Base-by-base conservation (phyloP, 371 early-diverging fungal species). In the Mucor circinelloides region DNA sequence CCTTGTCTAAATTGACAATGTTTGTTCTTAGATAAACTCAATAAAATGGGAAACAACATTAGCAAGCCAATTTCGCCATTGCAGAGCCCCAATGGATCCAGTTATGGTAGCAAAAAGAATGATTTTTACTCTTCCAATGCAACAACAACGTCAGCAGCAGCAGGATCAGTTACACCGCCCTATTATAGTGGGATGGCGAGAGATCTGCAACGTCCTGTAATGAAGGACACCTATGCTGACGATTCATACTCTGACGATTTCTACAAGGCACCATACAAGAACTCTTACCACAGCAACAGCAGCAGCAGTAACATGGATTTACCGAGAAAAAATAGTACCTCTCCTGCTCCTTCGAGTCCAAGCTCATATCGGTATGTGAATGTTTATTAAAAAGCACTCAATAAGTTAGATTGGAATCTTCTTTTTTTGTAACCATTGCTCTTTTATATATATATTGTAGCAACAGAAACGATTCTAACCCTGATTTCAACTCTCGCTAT, bases 341-440 rank as follows among this genome's bases (percentile, higher is more conserved):
- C 78, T 10, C 80, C 78, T 60, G 77, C 78, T 21, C 78, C 80
- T 15, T 72, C 67, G 56, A 69, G 72, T 76, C 83, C 66, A 64
- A 71, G 48, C 59, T 65, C 70, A 58, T 70, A 62, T 63, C 73
- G 73, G 73, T 73, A 73, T 69, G n/a, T 40, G 3, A 64, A 63
- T 66, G 27, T 44, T 34, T 32, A 34, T 12, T 55, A 60, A 60
- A 56, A 42, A 19, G 44, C 25, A 50, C 25, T 25, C 25, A 25
- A 59, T 31, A 56, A 63, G 31, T 9, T 30, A 21, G 21, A 46
- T 32, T 59, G 60, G 42, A 6, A 44, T 30, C 44, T 44, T 15
- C 46, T n/a, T 31, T n/a, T 32, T 27, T 31, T 23, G 42, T 66
- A 66, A 52, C 54, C 52, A 31, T 55, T 55, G 31, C 25, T 68